phyloP scores from a whole-genome alignment of 1,284 basidiomycete species.

The Ceratobasidium papillatum region DNA sequence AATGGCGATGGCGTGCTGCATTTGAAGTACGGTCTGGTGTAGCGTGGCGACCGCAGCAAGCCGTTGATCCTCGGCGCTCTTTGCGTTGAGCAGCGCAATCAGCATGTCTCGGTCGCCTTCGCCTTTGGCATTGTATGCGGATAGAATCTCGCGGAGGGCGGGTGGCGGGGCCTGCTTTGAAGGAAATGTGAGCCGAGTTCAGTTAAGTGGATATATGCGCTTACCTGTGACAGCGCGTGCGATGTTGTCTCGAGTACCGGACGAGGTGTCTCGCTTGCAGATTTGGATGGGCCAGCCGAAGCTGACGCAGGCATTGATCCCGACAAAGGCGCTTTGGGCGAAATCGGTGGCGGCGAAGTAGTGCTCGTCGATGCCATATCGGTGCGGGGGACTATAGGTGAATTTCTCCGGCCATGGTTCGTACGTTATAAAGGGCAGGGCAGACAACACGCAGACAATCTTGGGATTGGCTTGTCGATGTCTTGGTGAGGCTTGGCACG shows the following conservation, averaged over 20 bases:
- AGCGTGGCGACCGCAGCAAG: constrained; percentile 71
- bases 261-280: constrained; percentile 13
- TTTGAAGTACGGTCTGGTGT: constrained; percentile 73
- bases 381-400: neutral
- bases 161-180: constrained; percentile 72
- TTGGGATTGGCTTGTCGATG: constrained; percentile 5
- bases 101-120: constrained; percentile 91
- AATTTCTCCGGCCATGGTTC: neutral
- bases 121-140: constrained; percentile 83
- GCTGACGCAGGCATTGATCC: neutral
- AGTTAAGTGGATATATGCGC: neutral
- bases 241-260: constrained; percentile 36
- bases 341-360: constrained; percentile 21
- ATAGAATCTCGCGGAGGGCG: constrained; percentile 80
- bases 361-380: constrained; percentile 27
- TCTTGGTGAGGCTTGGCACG: constrained; percentile 36
- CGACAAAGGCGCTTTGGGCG: constrained; percentile 6
- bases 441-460: neutral
- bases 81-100: constrained; percentile 86
- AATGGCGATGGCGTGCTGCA: constrained; percentile 53
- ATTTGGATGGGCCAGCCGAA: constrained; percentile 9
- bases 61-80: constrained; percentile 87
- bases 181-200: constrained; percentile 16
- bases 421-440: neutral
- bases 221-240: constrained; percentile 37